Percentiles rank a stretch among this genome's conserved stretches.
phyloP scores from a whole-genome alignment of 257 asterid species.

The Pogostemon cablin region DNA sequence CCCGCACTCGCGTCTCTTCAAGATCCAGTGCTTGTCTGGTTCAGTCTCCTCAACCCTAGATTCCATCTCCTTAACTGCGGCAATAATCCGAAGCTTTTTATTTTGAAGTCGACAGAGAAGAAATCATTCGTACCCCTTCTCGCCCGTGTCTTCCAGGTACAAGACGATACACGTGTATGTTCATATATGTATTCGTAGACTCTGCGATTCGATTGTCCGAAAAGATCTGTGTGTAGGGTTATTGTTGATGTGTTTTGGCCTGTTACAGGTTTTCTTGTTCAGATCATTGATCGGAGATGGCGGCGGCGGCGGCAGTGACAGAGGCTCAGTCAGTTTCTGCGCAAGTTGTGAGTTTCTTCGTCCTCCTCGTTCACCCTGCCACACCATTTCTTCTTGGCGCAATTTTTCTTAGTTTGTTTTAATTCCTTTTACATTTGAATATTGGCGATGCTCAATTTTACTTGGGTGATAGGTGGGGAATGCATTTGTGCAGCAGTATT shows the following conservation, averaged over 20 bases:
- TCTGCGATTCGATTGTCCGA: slow-evolving; percentile 1
- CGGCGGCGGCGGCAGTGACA: slow-evolving; percentile 49
- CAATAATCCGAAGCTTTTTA: not conserved
- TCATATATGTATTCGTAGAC: not conserved
- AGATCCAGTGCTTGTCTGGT: slow-evolving; percentile 42
- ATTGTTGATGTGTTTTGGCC: slow-evolving; percentile 33
- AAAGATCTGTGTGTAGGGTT: slow-evolving; percentile 3
- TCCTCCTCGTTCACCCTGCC: not conserved
- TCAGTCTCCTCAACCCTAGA: slow-evolving; percentile 49
- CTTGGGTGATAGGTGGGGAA: slow-evolving; percentile 68
- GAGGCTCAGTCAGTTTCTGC: slow-evolving; percentile 52
- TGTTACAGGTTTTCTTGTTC: slow-evolving; percentile 40
- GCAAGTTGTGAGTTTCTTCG: slow-evolving; percentile 62
- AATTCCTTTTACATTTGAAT: not conserved
- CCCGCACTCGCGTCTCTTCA: slow-evolving; percentile 40
- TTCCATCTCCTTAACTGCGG: slow-evolving; percentile 41
- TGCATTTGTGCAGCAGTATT: slow-evolving; percentile 93
- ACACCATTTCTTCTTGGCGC: not conserved
- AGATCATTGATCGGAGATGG: slow-evolving; percentile 50
- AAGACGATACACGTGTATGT: too few species aligned
- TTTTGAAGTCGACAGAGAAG: slow-evolving; percentile 33
- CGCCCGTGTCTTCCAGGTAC: too few species aligned
- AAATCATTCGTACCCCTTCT: slow-evolving; percentile 8
- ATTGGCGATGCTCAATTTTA: slow-evolving; percentile 6
- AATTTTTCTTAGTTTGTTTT: not conserved